Base-by-base conservation (phyloP, 2,329 filamentous ascomycete genomes). In the Apiospora hydei region DNA sequence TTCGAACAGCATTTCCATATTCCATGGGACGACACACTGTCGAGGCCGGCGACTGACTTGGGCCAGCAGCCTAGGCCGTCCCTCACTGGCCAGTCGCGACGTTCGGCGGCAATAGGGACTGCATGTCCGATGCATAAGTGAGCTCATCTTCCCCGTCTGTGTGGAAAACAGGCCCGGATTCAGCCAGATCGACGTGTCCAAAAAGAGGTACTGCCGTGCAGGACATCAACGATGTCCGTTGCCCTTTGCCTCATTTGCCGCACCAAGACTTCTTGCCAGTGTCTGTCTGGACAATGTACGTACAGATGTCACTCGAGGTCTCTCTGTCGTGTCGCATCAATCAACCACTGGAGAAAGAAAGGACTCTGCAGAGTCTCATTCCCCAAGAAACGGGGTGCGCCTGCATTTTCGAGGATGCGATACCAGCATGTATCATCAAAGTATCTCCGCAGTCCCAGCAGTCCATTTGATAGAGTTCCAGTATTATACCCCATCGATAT, bases 161-260 rank as follows among this genome's bases (percentile, higher is more conserved):
- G 57, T 64, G 57, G 57, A 41, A 64, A 64, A 64, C 57, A 64
- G 57, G 57, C 57, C 57, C 57, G 57, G 57, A 64, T 64, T 64
- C 57, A 64, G 57, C 57, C 57, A 64, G 57, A 64, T 64, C 57
- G 57, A 64, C 57, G 57, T 64, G 57, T 21, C 34, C 57, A 64
- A 41, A 64, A 64, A 41, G 34, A 64, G 57, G 34, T 41, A 64
- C 57, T 41, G 21, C 57, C 10, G 18, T 41, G 10, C 57, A 41
- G 53, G 24, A 24, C 30, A 61, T 49, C 53, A 61, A 11, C 26
- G 53, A 38, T 61, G 53, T n/a, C 16, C 16, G 53, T 2, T 13
- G 49, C 34, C 57, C 18, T 38, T 13, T 38, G n/a, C 34, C 57
- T 64, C 34, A 38, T 64, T 64, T 41, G 57, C 57, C 34, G 16